These are phyloP conservation scores for Diospyros kaki DNA, from an alignment of 148 eudicot genomes.

Conservation along the genomic window DNA sequence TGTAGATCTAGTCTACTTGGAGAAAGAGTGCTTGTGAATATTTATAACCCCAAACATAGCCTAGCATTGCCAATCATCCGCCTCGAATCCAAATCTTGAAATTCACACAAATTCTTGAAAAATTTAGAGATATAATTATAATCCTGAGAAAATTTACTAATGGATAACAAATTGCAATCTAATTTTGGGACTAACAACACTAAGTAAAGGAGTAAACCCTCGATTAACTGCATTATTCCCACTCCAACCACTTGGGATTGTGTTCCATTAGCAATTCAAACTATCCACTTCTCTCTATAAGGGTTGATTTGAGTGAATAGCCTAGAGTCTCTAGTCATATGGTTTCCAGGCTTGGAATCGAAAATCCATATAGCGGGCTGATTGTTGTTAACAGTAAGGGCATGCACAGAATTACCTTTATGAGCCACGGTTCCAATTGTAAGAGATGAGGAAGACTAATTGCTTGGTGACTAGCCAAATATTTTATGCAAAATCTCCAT, in stretches of 20 bases:
- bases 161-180: background rate
- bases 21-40: background rate
- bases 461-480: background rate
- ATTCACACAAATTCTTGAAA: background rate
- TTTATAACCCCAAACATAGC: background rate
- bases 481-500: background rate
- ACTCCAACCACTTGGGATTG: background rate
- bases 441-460: no score
- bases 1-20: no score
- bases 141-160: conserved; percentile 5
- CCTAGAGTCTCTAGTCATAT: background rate
- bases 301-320: background rate
- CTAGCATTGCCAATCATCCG: background rate
- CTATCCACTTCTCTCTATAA: background rate
- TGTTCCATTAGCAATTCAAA: background rate
- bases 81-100: background rate
- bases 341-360: background rate
- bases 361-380: background rate
- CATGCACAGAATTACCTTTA: background rate
- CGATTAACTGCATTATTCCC: background rate
- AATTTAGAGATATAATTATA: background rate
- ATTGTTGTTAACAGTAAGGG: background rate
- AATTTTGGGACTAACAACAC: background rate
- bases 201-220: background rate
- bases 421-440: background rate